Evolutionary conservation across 495 filamentous ascomycete species (phyloP), one percentile per base, ranked within the genome.

Genomic region (Collariella sp.): DNA sequence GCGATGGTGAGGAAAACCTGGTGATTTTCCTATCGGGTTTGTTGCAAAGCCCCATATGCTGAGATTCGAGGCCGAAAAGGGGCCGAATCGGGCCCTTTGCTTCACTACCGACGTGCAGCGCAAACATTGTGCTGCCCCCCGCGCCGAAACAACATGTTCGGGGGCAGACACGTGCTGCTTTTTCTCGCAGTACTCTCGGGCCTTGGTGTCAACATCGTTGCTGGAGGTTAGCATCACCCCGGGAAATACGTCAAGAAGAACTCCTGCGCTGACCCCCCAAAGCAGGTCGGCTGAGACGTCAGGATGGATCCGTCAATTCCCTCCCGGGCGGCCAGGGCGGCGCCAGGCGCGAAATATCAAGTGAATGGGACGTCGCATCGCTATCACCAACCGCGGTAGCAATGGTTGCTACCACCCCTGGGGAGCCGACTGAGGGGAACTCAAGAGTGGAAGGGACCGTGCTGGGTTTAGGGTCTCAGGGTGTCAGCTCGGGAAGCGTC

Each of bases 151-250:
- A 66, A 50, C 36, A 70, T 70, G 66, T 62, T 67, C 52, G 59
- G 47, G 38, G 56, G 57, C 23, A 58, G 50, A 55, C 53, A 45
- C 29, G 59, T 58, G 58, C 58, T 70, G 61, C 62, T 67, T 20
- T 64, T 59, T 15, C 22, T 64, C 54, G 67, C 64, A 60, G 66
- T 63, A 50, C 61, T 68, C 40, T 59, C 52, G 31, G 20, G 52
- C 43, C 47, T 56, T 49, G 60, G 62, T 44, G 34, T 68, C 46
- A 60, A 68, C 33, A 49, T 39, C 39, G 60, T 54, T 20, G 42
- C 55, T 3, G 62, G 61, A 62, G 67, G 67, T 68, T 33, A 44
- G 47, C 36, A 55, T 50, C 26, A n/a, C 42, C 26, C 19, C 12
- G 15, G 18, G 18, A 24, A 35, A 34, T 0, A 1, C 2, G 26